Conservation (phyloP, 805 yeast genomes). For the Blastobotrys terrestris region DNA sequence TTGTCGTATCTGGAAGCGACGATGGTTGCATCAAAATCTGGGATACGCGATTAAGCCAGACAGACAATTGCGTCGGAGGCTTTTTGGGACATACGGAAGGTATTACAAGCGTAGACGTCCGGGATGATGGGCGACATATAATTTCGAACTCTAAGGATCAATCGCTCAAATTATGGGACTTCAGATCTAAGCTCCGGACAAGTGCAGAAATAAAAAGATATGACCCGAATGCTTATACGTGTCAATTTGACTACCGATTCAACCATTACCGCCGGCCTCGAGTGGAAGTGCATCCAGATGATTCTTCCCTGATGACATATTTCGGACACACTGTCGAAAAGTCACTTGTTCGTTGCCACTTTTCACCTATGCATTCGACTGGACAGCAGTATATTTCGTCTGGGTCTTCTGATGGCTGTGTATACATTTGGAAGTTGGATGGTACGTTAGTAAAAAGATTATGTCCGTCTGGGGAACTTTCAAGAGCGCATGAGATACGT, state of each 20-base stretch:
- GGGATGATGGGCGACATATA: slow-evolving; percentile 23
- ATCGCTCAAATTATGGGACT: slow-evolving; percentile 29
- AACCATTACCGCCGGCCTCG: slow-evolving; percentile 19
- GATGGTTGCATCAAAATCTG: slow-evolving; percentile 47
- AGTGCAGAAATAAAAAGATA: slow-evolving; percentile 5
- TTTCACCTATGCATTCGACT: slow-evolving; percentile 24
- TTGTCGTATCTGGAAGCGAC: slow-evolving; percentile 40
- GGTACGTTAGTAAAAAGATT: slow-evolving; percentile 19
- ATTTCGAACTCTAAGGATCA: slow-evolving; percentile 29
- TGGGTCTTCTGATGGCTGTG: slow-evolving; percentile 26
- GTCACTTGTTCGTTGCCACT: slow-evolving; percentile 28
- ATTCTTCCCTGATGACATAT: slow-evolving; percentile 26
- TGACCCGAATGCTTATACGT: slow-evolving; percentile 8
- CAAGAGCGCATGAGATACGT: not conserved
- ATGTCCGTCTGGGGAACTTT: not conserved
- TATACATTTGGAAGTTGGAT: slow-evolving; percentile 26
- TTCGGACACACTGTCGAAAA: slow-evolving; percentile 25
- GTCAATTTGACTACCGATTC: slow-evolving; percentile 22
- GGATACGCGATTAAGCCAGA: slow-evolving; percentile 31
- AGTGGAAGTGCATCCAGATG: slow-evolving; percentile 22
- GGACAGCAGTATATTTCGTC: slow-evolving; percentile 27
- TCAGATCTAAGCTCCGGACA: slow-evolving; percentile 14
- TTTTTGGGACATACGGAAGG: slow-evolving; percentile 30
- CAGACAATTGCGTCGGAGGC: slow-evolving; percentile 20
- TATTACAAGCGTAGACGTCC: slow-evolving; percentile 25